Conservation (phyloP, 1,284 basidiomycete genomes). For the Termitomyces sp. region DNA sequence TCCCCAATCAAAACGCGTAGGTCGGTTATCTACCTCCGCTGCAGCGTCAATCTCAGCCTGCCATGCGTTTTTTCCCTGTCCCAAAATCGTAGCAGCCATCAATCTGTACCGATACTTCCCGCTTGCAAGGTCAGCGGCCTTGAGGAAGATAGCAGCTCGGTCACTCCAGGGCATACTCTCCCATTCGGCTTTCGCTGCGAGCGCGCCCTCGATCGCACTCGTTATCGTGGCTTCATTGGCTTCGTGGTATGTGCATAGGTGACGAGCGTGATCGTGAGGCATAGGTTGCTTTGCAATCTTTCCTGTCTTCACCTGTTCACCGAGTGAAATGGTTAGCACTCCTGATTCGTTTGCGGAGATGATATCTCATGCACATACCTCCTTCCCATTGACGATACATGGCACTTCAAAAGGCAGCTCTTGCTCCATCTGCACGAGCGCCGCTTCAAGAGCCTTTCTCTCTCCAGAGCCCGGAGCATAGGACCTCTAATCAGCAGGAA, state of each 20-base stretch:
- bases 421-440: constrained; percentile 77
- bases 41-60: constrained; percentile 99
- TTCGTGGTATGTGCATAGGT: constrained; percentile 87
- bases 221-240: constrained; percentile 75
- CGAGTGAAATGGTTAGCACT: not conserved
- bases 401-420: constrained; percentile 89
- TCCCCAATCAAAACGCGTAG: not conserved
- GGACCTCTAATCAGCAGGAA: constrained; percentile 32
- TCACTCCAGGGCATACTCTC: constrained; percentile 95
- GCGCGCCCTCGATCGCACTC: constrained; percentile 83
- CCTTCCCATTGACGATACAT: constrained; percentile 87
- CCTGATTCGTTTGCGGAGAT: not conserved
- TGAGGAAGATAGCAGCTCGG: constrained; percentile 95
- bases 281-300: constrained; percentile 76
- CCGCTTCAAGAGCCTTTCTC: constrained; percentile 70
- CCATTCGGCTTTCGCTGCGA: constrained; percentile 86
- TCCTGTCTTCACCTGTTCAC: constrained; percentile 74
- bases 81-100: constrained; percentile 95
- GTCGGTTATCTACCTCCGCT: constrained; percentile 68
- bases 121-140: constrained; percentile 91
- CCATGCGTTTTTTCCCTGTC: constrained; percentile 99
- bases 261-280: constrained; percentile 78
- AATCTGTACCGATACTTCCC: constrained; percentile 94
- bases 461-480: constrained; percentile 84
- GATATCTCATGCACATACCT: constrained; percentile 46